Percentiles rank a stretch among this genome's conserved stretches.
These are phyloP conservation scores for Cucurbita argyrosperma DNA, from an alignment of 306 rosid genomes.

Conservation along the genomic window DNA sequence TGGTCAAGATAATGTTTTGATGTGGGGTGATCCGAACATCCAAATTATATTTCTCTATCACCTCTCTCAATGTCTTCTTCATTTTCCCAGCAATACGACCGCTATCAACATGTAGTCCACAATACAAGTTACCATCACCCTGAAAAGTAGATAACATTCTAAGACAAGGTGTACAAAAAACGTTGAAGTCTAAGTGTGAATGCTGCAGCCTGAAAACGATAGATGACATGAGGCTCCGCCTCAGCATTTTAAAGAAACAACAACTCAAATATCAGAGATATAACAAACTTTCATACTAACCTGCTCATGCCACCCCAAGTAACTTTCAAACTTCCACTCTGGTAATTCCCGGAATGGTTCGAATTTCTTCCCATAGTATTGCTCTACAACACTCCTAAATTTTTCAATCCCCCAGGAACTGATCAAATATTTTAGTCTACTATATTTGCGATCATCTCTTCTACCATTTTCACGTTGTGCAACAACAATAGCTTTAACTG, in stretches of 20 bases:
- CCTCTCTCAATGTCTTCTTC: constrained; percentile 79
- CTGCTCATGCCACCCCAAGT: constrained; percentile 98
- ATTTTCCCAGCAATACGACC: constrained; percentile 82
- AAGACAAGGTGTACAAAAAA: neutral
- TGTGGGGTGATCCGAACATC: constrained; percentile 78
- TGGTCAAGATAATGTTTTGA: constrained; percentile 80
- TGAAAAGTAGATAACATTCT: constrained; percentile 11
- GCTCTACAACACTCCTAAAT: constrained; percentile 63
- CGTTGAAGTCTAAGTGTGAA: neutral
- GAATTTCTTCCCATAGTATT: constrained; percentile 80
- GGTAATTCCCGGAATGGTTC: constrained; percentile 70
- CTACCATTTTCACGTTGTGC: constrained; percentile 93
- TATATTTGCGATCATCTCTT: constrained; percentile 91
- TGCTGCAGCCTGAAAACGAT: neutral
- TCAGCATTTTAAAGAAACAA: neutral
- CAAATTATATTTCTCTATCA: constrained; percentile 74
- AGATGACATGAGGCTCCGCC: neutral
- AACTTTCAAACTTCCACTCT: constrained; percentile 84
- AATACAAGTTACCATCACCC: constrained; percentile 84
- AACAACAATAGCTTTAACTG: constrained; percentile 91
- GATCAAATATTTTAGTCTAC: constrained; percentile 90
- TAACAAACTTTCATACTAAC: constrained; percentile 17
- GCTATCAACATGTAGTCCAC: constrained; percentile 83
- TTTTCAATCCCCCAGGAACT: constrained; percentile 95
- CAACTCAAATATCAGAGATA: neutral